A percentile compares a stretch with the other conserved stretches of the same genome.
These are phyloP conservation scores for Globisporangium parvum DNA, from an alignment of 352 stramenopile species.

Conservation along the genomic window DNA sequence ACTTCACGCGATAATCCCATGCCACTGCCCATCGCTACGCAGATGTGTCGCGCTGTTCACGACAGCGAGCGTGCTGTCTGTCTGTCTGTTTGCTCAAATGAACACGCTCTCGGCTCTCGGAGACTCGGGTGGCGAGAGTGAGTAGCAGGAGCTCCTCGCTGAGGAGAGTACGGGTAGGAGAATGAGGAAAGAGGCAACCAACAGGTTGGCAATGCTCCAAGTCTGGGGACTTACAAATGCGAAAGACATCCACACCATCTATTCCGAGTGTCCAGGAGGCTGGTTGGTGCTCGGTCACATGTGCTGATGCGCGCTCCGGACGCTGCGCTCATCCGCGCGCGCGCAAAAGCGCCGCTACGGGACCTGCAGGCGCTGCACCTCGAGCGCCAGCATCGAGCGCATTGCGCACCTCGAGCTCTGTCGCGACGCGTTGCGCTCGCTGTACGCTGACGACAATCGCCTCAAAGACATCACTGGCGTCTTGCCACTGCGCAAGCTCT, in stretches of 20 bases:
- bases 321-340: slow-evolving; percentile 37
- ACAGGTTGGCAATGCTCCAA: too few relatives aligned
- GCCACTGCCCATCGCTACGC: too few relatives aligned
- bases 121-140: too few relatives aligned
- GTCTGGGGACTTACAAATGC: too few relatives aligned
- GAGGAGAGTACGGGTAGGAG: too few relatives aligned
- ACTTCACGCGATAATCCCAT: slow-evolving; percentile 17
- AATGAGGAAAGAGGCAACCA: too few relatives aligned
- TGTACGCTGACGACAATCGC: slow-evolving; percentile 50
- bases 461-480: slow-evolving; percentile 39
- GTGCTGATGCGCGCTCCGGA: slow-evolving; percentile 35
- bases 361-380: slow-evolving; percentile 44
- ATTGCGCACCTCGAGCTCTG: slow-evolving; percentile 45
- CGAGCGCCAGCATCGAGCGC: slow-evolving; percentile 38
- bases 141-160: too few relatives aligned
- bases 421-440: slow-evolving; percentile 24
- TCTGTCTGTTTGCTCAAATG: too few relatives aligned
- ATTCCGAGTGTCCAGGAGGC: not conserved
- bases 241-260: slow-evolving; percentile 3
- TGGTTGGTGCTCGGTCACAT: too few relatives aligned
- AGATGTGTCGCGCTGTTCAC: too few relatives aligned
- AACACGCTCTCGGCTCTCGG: too few relatives aligned
- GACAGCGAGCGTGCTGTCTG: too few relatives aligned
- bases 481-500: slow-evolving; percentile 30
- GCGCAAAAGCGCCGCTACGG: slow-evolving; percentile 41